Evolutionary conservation across 23 red algal species (phyloP).

Genomic region (Chondrus crispus): DNA sequence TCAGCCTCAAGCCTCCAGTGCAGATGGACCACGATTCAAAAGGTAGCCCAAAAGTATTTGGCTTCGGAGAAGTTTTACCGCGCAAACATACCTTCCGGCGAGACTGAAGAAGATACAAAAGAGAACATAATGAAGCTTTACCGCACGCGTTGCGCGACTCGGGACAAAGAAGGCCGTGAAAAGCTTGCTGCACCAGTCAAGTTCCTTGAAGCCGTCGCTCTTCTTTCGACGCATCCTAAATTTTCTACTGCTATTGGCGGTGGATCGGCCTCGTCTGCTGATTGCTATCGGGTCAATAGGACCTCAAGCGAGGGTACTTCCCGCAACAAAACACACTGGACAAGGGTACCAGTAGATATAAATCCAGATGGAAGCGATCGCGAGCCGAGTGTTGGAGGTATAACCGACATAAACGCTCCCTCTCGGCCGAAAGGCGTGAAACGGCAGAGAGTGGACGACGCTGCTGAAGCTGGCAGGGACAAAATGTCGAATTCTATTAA

Average conservation of each 20-base stretch:
- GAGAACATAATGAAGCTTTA: not conserved
- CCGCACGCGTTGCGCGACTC: not conserved
- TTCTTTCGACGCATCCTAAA: not conserved
- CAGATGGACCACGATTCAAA: not conserved
- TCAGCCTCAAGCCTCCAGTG: no score
- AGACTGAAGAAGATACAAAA: slow-evolving; percentile 3
- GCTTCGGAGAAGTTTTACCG: slow-evolving; percentile 5
- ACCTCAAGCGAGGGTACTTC: not conserved
- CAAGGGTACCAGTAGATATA: not conserved
- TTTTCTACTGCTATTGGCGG: not conserved
- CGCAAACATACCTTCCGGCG: slow-evolving; percentile 9
- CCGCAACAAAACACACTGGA: no score
- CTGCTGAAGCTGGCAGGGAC: not conserved
- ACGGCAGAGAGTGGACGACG: not conserved
- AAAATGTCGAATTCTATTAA: not conserved
- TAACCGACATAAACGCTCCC: not conserved
- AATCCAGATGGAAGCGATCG: not conserved
- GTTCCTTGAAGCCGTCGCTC: not conserved
- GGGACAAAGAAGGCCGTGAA: not conserved
- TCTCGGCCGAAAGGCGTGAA: not conserved
- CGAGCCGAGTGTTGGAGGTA: not conserved
- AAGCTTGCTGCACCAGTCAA: not conserved
- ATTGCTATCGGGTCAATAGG: no score
- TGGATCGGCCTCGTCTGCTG: no score
- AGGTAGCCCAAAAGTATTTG: not conserved